These are phyloP conservation scores for Saturnispora ahearnii DNA, from an alignment of 805 yeast genomes.

Conservation along the genomic window DNA sequence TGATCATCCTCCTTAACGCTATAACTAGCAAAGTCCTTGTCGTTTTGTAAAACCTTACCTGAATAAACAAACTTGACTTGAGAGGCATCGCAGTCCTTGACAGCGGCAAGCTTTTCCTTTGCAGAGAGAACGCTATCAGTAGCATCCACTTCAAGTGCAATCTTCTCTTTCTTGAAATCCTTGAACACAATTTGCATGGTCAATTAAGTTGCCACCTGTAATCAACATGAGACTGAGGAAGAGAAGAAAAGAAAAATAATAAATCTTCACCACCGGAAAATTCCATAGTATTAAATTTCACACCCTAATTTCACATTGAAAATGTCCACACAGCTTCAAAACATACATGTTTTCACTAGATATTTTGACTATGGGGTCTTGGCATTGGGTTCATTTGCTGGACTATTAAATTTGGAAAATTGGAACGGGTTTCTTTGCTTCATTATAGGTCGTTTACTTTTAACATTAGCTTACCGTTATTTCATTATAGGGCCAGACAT, in stretches of 20 bases:
- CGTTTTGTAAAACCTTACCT: constrained; percentile 80
- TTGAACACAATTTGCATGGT: constrained; percentile 73
- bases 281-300: neutral
- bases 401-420: neutral
- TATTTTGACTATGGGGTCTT: neutral
- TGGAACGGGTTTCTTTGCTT: neutral
- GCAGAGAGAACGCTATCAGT: constrained; percentile 57
- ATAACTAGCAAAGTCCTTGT: constrained; percentile 58
- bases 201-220: constrained; percentile 13
- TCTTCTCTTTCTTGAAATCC: constrained; percentile 87
- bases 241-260: neutral
- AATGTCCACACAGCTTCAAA: neutral
- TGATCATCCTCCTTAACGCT: constrained; percentile 81
- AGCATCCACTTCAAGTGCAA: constrained; percentile 68
- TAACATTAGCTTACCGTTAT: neutral
- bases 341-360: neutral
- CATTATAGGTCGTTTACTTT: neutral
- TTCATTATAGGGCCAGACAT: neutral
- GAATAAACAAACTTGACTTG: constrained; percentile 89
- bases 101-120: constrained; percentile 62
- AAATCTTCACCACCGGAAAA: neutral
- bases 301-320: neutral
- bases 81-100: constrained; percentile 57
- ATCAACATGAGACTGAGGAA: neutral
- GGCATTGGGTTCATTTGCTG: neutral